Base-by-base conservation (phyloP, 345 rosid species). In the Garcia nutans region DNA sequence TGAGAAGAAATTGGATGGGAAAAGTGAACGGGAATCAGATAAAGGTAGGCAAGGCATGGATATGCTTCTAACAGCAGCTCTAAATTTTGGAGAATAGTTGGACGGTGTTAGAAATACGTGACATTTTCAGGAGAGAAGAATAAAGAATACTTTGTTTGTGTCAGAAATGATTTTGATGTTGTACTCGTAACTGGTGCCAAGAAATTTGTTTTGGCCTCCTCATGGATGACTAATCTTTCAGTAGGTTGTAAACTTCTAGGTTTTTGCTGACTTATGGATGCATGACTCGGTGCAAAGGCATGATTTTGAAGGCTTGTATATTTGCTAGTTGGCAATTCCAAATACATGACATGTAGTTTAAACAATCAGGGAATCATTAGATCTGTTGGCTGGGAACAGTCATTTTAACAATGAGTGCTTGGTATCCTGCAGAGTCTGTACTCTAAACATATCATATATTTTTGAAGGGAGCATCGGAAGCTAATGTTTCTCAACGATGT, bases 61-160 rank as follows among this genome's bases (percentile, higher is more conserved):
- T 64, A 88, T 96, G 91, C 98, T 93, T 82, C 79, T 93, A 49
- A 85, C 81, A 73, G 97, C 98, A 33, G 98, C 94, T 65, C 76
- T 96, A 42, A 86, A 67, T 81, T 72, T 82, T 8, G 81, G 84
- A 75, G 90, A 87, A 80, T 86, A 74, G 16, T 9, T 72, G 11
- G 1, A 41, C 24, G 16, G 57, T 31, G 20, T 72, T 55, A 62
- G 77, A 55, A 66, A 19, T 31, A 15, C n/a, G 37, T n/a, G 10
- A 65, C 56, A 28, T 65, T 69, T 37, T 23, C 62, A 15, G 31
- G 64, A 55, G 64, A 37, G 58, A 56, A 11, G 83, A 64, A 23
- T 74, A 10, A 42, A 57, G 65, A 10, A 7, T 42, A 41, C 49
- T 20, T 42, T 55, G 69, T 33, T 77, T 65, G 64, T n/a, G 47